Evolutionary conservation across 2,329 filamentous ascomycete species (phyloP), one percentile per base, ranked within the genome.

Genomic region (Talaromyces sp.): DNA sequence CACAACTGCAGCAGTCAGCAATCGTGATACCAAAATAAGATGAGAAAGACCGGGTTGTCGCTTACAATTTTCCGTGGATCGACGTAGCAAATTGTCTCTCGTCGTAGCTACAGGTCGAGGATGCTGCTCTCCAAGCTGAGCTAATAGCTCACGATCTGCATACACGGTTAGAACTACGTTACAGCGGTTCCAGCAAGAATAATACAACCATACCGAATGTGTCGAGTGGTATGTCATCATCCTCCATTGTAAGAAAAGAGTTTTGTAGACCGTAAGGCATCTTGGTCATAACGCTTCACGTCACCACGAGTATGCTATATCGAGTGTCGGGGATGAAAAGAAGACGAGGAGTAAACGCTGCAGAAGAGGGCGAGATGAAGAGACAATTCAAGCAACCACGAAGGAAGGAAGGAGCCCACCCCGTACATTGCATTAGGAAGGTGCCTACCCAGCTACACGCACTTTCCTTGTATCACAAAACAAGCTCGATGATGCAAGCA

Each of bases 121-220:
- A 39, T 60, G 42, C 28, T 63, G 59, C 42, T 66, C 58, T 35
- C 69, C 63, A 12, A 72, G 64, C 37, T 75, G 74, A 16, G 75
- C 73, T 18, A 79, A 66, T 18, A 79, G 59, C 48, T 77, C 76
- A 21, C 75, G 68, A 54, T 79, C 77, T 79, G 23, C 18, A 25
- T 23, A 8, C 31, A 18, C 8, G 23, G 2, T 12, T 35, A 64
- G 23, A 58, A 5, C 9, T n/a, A n/a, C n/a, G n/a, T n/a, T n/a
- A n/a, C n/a, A n/a, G n/a, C n/a, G n/a, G n/a, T n/a, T n/a, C n/a
- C n/a, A n/a, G n/a, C n/a, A n/a, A n/a, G n/a, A 9, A 21, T 12
- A 56, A 37, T 12, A 66, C 74, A 25, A 16, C 18, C 48, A 67
- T 67, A 84, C 82, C 81, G 66, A 83, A 84, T 2, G 76, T 76